A percentile compares a stretch with the other conserved stretches of the same genome.
Conservation (phyloP, 2,329 filamentous ascomycete genomes). For the Spiromastix sp. region DNA sequence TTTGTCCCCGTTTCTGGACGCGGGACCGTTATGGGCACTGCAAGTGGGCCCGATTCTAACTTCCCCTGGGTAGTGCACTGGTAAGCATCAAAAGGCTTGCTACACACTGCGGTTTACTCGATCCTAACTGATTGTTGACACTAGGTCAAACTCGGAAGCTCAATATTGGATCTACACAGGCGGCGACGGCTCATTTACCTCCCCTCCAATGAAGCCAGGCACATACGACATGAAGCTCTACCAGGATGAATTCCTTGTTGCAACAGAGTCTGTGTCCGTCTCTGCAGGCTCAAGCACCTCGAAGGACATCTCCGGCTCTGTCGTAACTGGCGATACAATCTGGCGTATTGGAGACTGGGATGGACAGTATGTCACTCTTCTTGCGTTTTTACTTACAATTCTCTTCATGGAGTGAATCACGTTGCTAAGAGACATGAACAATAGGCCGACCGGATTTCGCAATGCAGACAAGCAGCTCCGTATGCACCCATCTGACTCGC, state of each 20-base stretch:
- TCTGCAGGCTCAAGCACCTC: slow-evolving; percentile 39
- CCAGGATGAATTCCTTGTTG: slow-evolving; percentile 48
- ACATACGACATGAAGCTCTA: slow-evolving; percentile 60
- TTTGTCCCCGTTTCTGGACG: slow-evolving; percentile 47
- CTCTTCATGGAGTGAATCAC: not conserved
- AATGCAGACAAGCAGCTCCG: slow-evolving; percentile 57
- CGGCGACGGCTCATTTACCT: slow-evolving; percentile 48
- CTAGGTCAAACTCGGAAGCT: slow-evolving; percentile 43
- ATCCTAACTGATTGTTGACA: too few species aligned
- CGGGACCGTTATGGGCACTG: slow-evolving; percentile 52
- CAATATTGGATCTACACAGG: slow-evolving; percentile 57
- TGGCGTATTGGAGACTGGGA: slow-evolving; percentile 59
- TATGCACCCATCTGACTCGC: slow-evolving; percentile 57
- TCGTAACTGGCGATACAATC: slow-evolving; percentile 41
- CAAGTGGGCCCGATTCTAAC: slow-evolving; percentile 43
- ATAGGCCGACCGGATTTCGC: slow-evolving; percentile 47
- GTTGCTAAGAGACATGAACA: not conserved
- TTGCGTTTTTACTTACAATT: slow-evolving; percentile 15
- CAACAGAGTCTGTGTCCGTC: slow-evolving; percentile 40
- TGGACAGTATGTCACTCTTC: too few species aligned
- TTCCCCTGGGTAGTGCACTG: slow-evolving; percentile 54
- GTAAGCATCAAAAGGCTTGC: slow-evolving; percentile 24
- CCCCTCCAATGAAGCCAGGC: slow-evolving; percentile 56
- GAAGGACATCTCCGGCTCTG: slow-evolving; percentile 41
- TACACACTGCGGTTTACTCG: too few species aligned